These are phyloP conservation scores for Fusarium longipes DNA, from an alignment of 2,329 filamentous ascomycete species.

Conservation along the genomic window DNA sequence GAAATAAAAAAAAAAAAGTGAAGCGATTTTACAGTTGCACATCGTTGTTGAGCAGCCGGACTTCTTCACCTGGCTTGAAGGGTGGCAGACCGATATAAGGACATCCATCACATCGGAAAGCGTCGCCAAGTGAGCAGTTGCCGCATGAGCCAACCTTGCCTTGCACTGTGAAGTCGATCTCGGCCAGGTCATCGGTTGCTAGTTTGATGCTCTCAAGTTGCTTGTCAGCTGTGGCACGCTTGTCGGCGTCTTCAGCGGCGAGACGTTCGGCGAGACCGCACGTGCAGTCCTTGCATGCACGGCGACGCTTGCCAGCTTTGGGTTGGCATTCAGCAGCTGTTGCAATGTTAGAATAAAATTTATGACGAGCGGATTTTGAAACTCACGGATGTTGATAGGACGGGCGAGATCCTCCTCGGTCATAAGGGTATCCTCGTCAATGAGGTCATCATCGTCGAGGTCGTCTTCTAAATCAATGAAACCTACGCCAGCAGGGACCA, in stretches of 20 bases:
- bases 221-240: constrained; percentile 71
- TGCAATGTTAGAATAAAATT: constrained; percentile 18
- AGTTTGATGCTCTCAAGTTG: constrained; percentile 80
- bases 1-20: constrained; percentile 11
- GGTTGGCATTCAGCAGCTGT: constrained; percentile 86
- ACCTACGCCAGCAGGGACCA: constrained; percentile 68
- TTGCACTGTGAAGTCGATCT: constrained; percentile 97
- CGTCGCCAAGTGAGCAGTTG: constrained; percentile 93
- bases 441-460: constrained; percentile 80
- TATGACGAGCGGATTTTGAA: too few species aligned
- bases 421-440: constrained; percentile 90
- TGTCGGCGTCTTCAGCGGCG: constrained; percentile 83
- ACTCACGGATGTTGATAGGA: constrained; percentile 84
- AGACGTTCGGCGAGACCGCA: constrained; percentile 90
- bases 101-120: constrained; percentile 78
- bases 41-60: constrained; percentile 85
- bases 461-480: constrained; percentile 77
- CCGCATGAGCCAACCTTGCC: constrained; percentile 96
- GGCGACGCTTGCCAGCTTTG: constrained; percentile 86
- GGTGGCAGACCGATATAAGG: constrained; percentile 93
- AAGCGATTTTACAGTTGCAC: constrained; percentile 73
- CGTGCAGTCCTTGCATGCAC: constrained; percentile 97
- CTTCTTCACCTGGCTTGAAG: constrained; percentile 97
- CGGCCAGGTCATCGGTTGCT: constrained; percentile 78
- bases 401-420: constrained; percentile 85